Conservation (phyloP, 352 stramenopile species). For the Phytophthora meadii region DNA sequence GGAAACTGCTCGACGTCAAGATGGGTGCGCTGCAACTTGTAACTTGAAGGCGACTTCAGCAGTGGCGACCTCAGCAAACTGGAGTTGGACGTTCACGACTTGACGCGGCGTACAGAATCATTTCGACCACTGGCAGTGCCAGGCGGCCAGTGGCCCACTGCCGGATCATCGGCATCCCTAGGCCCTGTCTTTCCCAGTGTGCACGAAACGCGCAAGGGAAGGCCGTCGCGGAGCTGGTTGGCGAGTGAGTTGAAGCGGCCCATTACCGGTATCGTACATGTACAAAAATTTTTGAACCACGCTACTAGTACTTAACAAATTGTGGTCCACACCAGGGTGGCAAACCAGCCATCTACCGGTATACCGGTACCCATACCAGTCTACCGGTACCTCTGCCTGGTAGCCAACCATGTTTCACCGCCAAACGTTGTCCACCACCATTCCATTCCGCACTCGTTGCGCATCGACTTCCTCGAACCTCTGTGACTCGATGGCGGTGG, state of each 20-base stretch:
- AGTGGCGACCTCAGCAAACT: not conserved
- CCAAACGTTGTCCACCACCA: conserved; percentile 23
- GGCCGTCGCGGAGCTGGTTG: too few relatives aligned
- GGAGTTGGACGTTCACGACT: conserved; percentile 7
- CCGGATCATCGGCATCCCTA: conserved; percentile 19
- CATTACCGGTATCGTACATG: too few relatives aligned
- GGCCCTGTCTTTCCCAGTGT: conserved; percentile 24
- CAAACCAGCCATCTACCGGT: too few relatives aligned
- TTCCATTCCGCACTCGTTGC: conserved; percentile 16
- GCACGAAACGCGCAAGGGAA: conserved; percentile 1
- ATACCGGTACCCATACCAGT: too few relatives aligned
- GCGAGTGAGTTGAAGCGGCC: too few relatives aligned
- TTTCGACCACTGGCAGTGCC: too few relatives aligned
- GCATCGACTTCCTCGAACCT: conserved; percentile 1
- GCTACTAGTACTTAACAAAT: too few relatives aligned
- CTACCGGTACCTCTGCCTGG: not conserved
- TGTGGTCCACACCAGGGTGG: too few relatives aligned
- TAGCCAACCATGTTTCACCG: conserved; percentile 25
- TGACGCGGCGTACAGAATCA: not conserved
- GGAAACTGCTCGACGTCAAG: conserved; percentile 35
- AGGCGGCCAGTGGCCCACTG: too few relatives aligned
- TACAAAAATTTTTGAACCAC: too few relatives aligned
- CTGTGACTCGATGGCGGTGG: conserved; percentile 19
- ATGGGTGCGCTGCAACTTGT: conserved; percentile 23
- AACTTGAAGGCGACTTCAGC: conserved; percentile 25